Conservation (phyloP, 2,329 filamentous ascomycete genomes). For the Onygenales sp. region DNA sequence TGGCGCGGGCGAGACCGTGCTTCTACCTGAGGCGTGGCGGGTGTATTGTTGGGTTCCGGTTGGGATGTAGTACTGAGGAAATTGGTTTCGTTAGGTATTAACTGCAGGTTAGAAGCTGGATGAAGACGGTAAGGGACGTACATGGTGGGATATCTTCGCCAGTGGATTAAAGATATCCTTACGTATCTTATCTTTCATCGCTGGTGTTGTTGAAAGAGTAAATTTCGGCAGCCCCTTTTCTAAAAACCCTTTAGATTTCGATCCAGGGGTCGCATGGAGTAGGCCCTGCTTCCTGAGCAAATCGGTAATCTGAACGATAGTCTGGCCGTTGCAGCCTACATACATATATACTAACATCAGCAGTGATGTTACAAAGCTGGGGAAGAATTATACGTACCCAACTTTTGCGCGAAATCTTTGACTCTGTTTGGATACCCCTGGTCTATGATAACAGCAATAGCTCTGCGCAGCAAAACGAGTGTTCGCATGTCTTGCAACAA, state of each 20-base stretch:
- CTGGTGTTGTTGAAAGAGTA: conserved; percentile 13
- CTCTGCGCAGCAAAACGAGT: conserved; percentile 19
- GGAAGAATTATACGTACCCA: conserved; percentile 17
- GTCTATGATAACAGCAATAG: conserved; percentile 19
- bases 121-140: conserved; percentile 10
- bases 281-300: conserved; percentile 19
- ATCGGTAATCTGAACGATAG: conserved; percentile 20
- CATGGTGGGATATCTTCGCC: conserved; percentile 24
- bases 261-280: conserved; percentile 21
- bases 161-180: conserved; percentile 23
- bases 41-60: too few relatives aligned
- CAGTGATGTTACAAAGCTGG: neutral
- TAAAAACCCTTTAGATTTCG: conserved; percentile 21
- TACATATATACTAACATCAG: conserved; percentile 8
- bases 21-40: too few relatives aligned
- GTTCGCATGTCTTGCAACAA: conserved; percentile 19
- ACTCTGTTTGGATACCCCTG: conserved; percentile 21
- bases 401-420: conserved; percentile 19
- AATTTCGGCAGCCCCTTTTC: conserved; percentile 22
- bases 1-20: too few relatives aligned
- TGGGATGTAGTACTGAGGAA: too few relatives aligned
- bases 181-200: conserved; percentile 14
- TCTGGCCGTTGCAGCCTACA: conserved; percentile 23
- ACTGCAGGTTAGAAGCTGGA: too few relatives aligned
- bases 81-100: too few relatives aligned